Conservation (phyloP, 768 basidiomycete genomes). For the Suillus cothurnatus region DNA sequence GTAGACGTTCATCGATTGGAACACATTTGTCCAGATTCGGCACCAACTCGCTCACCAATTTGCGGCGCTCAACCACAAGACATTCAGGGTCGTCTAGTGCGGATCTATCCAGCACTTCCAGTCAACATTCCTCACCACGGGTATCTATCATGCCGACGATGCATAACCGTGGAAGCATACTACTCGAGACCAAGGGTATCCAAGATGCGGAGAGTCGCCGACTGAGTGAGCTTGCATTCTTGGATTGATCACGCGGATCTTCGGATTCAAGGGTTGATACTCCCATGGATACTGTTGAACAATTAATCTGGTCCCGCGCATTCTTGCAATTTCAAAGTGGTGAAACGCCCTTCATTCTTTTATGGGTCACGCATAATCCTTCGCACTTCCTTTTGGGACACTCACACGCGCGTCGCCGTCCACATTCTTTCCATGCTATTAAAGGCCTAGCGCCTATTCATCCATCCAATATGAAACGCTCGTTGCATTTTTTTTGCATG, state of each 20-base stretch:
- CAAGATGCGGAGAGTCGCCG: constrained; percentile 69
- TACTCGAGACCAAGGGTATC: constrained; percentile 53
- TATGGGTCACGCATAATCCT: not conserved
- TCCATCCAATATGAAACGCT: not conserved
- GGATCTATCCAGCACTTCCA: constrained; percentile 43
- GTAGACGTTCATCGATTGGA: constrained; percentile 4
- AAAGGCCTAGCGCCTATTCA: not conserved
- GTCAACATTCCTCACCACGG: constrained; percentile 31
- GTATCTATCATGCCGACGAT: constrained; percentile 58
- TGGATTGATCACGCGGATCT: constrained; percentile 33
- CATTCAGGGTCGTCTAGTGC: constrained; percentile 23
- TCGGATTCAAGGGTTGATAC: constrained; percentile 9
- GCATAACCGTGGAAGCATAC: constrained; percentile 59
- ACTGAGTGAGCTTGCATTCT: constrained; percentile 73
- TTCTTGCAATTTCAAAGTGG: not conserved
- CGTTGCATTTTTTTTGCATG: not conserved
- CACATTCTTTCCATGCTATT: not conserved
- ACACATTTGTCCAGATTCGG: constrained; percentile 31
- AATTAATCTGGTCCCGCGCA: not conserved
- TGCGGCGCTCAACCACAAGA: constrained; percentile 43
- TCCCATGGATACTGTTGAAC: not conserved
- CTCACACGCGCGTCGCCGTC: not conserved
- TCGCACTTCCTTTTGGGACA: not conserved
- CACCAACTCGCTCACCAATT: constrained; percentile 42
- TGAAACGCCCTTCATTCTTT: not conserved